Evolutionary conservation across 768 basidiomycete genomes (phyloP).

Genomic region (Tricholoma sp.): DNA sequence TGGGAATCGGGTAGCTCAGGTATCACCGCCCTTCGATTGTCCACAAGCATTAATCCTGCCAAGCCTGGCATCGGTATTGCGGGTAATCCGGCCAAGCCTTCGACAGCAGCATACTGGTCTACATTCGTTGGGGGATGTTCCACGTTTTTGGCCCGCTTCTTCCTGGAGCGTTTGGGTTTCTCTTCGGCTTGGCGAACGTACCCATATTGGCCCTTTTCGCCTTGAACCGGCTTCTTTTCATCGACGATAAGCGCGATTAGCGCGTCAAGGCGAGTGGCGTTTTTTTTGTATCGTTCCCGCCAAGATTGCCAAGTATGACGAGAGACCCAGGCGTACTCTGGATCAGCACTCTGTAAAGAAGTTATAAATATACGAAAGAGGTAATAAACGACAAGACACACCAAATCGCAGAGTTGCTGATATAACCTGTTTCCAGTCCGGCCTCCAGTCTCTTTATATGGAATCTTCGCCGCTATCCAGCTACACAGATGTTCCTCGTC

Average conservation of each 20-base stretch:
- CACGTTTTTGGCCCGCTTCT: constrained; percentile 36
- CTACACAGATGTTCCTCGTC: constrained; percentile 71
- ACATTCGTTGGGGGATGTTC: constrained; percentile 17
- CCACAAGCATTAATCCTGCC: constrained; percentile 9
- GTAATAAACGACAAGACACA: constrained; percentile 20
- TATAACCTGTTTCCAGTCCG: constrained; percentile 80
- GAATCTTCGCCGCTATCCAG: constrained; percentile 82
- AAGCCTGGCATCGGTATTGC: constrained; percentile 15
- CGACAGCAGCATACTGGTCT: constrained; percentile 18
- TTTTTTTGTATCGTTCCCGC: constrained; percentile 87
- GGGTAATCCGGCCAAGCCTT: constrained; percentile 16
- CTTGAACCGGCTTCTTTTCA: constrained; percentile 59
- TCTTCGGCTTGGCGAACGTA: constrained; percentile 74
- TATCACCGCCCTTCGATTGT: constrained; percentile 9
- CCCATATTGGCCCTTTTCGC: constrained; percentile 79
- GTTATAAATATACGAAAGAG: not conserved
- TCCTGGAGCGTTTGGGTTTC: constrained; percentile 53
- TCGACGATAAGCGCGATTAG: constrained; percentile 64
- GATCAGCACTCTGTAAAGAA: constrained; percentile 47
- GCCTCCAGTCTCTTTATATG: constrained; percentile 78
- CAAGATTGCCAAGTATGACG: constrained; percentile 90
- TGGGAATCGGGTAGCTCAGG: constrained; percentile 9
- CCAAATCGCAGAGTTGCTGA: constrained; percentile 74
- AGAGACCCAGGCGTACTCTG: constrained; percentile 73
- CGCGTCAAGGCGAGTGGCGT: constrained; percentile 59